A percentile compares a stretch with the other conserved stretches of the same genome.
Evolutionary conservation across 1,139 yeast species (phyloP).

Genomic region (Meyerozyma athensensis): DNA sequence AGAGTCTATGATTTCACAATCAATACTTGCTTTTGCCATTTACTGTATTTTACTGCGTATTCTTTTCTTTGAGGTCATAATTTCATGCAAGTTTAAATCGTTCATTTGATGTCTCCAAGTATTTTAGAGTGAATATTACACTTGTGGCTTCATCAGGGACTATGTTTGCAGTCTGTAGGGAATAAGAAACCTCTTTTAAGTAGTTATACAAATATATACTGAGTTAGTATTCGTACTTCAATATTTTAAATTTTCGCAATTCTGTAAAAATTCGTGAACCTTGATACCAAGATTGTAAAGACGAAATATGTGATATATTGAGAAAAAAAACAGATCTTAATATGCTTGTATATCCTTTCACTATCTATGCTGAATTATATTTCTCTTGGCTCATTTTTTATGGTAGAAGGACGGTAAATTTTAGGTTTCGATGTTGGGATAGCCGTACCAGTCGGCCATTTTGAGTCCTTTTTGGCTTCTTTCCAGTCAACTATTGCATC

Average conservation of each 20-base stretch:
- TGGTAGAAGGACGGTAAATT: not conserved
- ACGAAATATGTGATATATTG: not conserved
- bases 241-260: conserved; percentile 1
- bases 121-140: too few species aligned
- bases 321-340: not conserved
- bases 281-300: not conserved
- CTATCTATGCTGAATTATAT: not conserved
- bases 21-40: too few species aligned
- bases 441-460: conserved; percentile 43
- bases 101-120: too few species aligned
- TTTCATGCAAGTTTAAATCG: too few species aligned
- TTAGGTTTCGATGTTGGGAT: conserved; percentile 21
- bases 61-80: too few species aligned
- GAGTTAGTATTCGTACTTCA: not conserved
- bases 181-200: too few species aligned
- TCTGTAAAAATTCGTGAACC: not conserved
- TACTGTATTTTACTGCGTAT: too few species aligned
- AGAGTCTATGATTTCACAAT: not conserved
- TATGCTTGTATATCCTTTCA: not conserved
- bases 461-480: conserved; percentile 34
- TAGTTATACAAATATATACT: too few species aligned
- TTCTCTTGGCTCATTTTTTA: not conserved
- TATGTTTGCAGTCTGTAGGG: too few species aligned
- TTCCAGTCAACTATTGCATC: conserved; percentile 35
- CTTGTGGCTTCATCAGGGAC: too few species aligned